Evolutionary conservation across 2,329 filamentous ascomycete genomes (phyloP), one percentile per base, ranked within the genome.

Genomic region (Amauroascus niger): DNA sequence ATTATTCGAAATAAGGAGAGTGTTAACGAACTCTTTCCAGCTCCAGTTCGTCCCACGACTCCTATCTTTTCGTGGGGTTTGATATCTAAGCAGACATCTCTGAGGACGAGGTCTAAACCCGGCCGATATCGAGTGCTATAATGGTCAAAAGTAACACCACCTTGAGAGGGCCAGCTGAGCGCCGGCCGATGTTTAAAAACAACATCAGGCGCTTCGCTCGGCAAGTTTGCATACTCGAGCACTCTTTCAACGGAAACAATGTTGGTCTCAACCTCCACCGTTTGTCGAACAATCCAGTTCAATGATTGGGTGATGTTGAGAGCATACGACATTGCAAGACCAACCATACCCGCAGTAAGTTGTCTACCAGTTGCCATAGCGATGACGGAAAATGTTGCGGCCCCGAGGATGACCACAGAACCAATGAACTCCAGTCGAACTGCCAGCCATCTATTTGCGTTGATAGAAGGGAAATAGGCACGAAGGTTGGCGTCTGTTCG

Each of bases 201-300:
- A 60, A 97, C 88, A 68, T 98, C 93, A 6, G 90, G 88, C 49
- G 93, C 91, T 74, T 98, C 93, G 69, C 86, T 93, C 24, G 91
- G 90, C 58, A 98, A 79, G 49, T 81, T 79, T 55, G 91, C 88
- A 72, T 98, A 98, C 71, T 98, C 94, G 48, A 98, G 82, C 46
- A 98, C 90, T 65, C 93, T 86, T 77, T 98, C 93, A 35, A 98
- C 93, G 8, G 91, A 95, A 44, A 98, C 91, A 65, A 98, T 98
- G 71, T 98, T 98, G n/a, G 91, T 97, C 76, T 98, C 94, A n/a
- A 98, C 93, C 71, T 98, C 94, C 32, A 98, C 93, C 0, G 90
- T 96, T 72, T 98, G 93, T 55, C 94, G 83, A 49, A 98, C 93
- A 65, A 98, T 96, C 93, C 93, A 98, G 75, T 97, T 98, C 64